These are phyloP conservation scores for Westerdykella aurantiaca DNA, from an alignment of 2,329 filamentous ascomycete species.

Conservation along the genomic window DNA sequence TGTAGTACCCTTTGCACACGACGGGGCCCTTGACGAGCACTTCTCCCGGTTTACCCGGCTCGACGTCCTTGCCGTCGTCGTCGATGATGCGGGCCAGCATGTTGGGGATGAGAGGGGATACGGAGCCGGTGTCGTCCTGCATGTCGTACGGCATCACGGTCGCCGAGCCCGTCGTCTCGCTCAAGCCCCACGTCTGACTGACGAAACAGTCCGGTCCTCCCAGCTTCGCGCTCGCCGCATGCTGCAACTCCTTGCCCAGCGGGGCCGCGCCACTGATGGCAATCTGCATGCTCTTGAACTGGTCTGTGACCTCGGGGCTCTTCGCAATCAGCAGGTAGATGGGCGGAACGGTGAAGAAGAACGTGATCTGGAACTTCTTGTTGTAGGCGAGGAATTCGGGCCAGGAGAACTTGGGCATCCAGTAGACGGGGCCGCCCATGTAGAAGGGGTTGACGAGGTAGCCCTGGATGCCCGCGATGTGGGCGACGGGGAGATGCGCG, in stretches of 20 bases:
- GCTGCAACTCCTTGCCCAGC: constrained; percentile 50
- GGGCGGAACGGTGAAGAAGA: constrained; percentile 56
- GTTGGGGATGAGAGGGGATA: constrained; percentile 41
- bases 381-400: constrained; percentile 50
- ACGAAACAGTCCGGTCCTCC: constrained; percentile 42
- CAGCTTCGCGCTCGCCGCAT: constrained; percentile 47
- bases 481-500: constrained; percentile 44
- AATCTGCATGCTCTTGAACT: constrained; percentile 47
- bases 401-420: constrained; percentile 59
- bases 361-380: constrained; percentile 47
- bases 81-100: constrained; percentile 32
- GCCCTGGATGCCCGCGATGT: constrained; percentile 46
- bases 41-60: constrained; percentile 27
- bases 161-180: constrained; percentile 49
- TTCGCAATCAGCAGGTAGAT: constrained; percentile 58
- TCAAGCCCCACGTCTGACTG: constrained; percentile 54
- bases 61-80: constrained; percentile 29
- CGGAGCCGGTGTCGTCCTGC: constrained; percentile 44
- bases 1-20: constrained; percentile 36
- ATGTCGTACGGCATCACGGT: constrained; percentile 42
- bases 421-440: constrained; percentile 46
- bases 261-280: constrained; percentile 54
- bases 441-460: constrained; percentile 44
- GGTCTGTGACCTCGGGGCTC: constrained; percentile 49
- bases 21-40: constrained; percentile 33